Percentiles rank a stretch among this genome's conserved stretches.
Conservation (phyloP, 2,329 filamentous ascomycete species). For the Beauveria pseudobassiana region DNA sequence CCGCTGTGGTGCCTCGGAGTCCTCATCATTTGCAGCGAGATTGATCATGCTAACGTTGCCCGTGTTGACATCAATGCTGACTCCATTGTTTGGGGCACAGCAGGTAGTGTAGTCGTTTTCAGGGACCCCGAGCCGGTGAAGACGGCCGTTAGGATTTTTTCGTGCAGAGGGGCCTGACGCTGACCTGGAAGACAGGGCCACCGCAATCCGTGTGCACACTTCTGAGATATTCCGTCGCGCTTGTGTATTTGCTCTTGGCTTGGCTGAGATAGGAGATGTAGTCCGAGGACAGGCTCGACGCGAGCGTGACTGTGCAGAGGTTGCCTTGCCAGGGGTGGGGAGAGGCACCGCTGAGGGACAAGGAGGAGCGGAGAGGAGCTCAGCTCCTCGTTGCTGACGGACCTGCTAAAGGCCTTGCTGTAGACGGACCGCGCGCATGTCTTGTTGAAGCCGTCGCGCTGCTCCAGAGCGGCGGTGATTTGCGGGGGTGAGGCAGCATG, state of each 20-base stretch:
- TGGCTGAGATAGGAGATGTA: neutral
- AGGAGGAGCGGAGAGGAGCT: neutral
- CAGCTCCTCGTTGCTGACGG: neutral
- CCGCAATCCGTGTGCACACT: conserved; percentile 3
- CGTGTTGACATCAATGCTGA: neutral
- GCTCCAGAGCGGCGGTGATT: neutral
- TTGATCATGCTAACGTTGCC: neutral
- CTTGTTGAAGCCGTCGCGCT: conserved; percentile 1
- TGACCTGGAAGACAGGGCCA: conserved; percentile 1
- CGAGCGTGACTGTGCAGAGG: conserved; percentile 8
- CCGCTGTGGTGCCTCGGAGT: neutral
- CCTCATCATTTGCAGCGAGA: neutral
- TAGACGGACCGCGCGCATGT: conserved; percentile 1
- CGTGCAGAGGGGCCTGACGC: neutral
- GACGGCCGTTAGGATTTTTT: neutral
- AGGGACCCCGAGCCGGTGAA: neutral
- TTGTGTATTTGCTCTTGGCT: neutral
- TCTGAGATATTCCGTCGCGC: conserved; percentile 1
- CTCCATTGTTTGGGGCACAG: neutral
- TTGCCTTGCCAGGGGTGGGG: neutral
- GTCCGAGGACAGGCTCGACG: neutral
- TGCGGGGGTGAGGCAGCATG: neutral
- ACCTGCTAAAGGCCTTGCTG: neutral
- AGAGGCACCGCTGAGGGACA: neutral
- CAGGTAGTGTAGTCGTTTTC: neutral